phyloP scores from a whole-genome alignment of 495 filamentous ascomycete genomes.

The Lindgomyces ingoldianus region DNA sequence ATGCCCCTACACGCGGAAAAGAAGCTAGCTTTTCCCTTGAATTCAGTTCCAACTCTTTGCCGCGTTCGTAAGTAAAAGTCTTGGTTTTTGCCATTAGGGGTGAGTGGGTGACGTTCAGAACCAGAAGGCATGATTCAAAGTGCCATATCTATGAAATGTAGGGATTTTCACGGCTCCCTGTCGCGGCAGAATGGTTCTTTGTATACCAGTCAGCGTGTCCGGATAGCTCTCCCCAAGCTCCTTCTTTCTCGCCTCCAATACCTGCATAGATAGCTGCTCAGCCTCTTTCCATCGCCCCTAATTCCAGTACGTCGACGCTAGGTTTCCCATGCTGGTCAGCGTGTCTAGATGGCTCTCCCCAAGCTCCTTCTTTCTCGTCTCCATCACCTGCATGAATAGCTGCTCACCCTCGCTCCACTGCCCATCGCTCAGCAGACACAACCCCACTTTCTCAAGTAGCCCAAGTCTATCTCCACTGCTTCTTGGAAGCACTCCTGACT shows the following conservation, averaged over 20 bases:
- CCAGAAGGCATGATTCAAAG: too few species aligned
- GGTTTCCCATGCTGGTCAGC: conserved; percentile 23
- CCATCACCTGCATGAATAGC: conserved; percentile 5
- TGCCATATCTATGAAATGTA: too few species aligned
- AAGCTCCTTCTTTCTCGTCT: conserved; percentile 10
- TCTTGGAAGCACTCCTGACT: background rate
- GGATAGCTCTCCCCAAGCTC: conserved; percentile 17
- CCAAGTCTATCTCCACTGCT: background rate
- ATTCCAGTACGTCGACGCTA: too few species aligned
- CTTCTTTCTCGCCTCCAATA: conserved; percentile 11
- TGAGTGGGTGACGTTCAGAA: too few species aligned
- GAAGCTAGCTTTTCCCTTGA: too few species aligned
- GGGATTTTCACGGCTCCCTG: too few species aligned
- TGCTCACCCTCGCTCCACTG: conserved; percentile 15
- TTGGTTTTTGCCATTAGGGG: too few species aligned
- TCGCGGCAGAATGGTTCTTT: too few species aligned
- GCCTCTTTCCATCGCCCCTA: conserved; percentile 19
- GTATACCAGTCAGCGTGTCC: conserved; percentile 20
- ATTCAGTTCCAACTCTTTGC: too few species aligned
- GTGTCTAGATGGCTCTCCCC: conserved; percentile 15
- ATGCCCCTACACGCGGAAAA: too few species aligned
- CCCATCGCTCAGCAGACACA: conserved; percentile 2
- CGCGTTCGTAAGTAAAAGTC: too few species aligned
- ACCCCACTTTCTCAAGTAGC: conserved; percentile 2
- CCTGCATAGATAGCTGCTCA: conserved; percentile 15